Base-by-base conservation (phyloP, 495 filamentous ascomycete species). In the Aspergillus funiculosus region DNA sequence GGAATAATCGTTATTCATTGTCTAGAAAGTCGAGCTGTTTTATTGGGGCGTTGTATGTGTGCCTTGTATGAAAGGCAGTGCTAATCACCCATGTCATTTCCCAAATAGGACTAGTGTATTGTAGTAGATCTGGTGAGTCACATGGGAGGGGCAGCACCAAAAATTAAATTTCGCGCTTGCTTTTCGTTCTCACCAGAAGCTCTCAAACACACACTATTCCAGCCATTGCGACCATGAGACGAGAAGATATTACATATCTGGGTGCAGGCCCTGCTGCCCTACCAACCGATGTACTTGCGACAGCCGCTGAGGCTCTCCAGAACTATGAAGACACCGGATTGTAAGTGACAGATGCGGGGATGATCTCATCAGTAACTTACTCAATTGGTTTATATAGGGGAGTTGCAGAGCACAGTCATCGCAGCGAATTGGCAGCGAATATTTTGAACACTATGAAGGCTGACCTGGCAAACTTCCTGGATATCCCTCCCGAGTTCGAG, bases 211-310 rank as follows among this genome's bases (percentile, higher is more conserved):
- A 18, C 9, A 7, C n/a, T 43, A 43, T 38, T 32, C 20, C 29
- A 40, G 6, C 31, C 29, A 32, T 53, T 49, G 24, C 36, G 19
- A 49, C n/a, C 29, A 56, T 58, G 55, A 54, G 38, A 21, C 68
- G 85, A 54, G 68, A 75, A 62, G 79, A 88, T 54, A 72, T 88
- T 56, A 65, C 75, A 47, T 88, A 89, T 68, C 87, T 92, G 58
- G 89, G 89, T 44, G 89, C 89, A 18, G 89, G 90, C 43, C 90
- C 90, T 31, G 89, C 90, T 19, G 71, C 79, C 28, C 75, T 97
- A 2, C 89, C 89, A 2, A 92, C 84, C 6, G 53, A 75, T 8
- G 83, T 96, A 19, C 78, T 95, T 39, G 78, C 85, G 51, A 69
- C 67, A 22, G 90, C 87, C 44, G 77, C 87, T 5, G 60, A 78